A percentile compares a stretch with the other conserved stretches of the same genome.
These are phyloP conservation scores for Penicillium fimorum DNA, from an alignment of 495 filamentous ascomycete genomes.

Conservation along the genomic window DNA sequence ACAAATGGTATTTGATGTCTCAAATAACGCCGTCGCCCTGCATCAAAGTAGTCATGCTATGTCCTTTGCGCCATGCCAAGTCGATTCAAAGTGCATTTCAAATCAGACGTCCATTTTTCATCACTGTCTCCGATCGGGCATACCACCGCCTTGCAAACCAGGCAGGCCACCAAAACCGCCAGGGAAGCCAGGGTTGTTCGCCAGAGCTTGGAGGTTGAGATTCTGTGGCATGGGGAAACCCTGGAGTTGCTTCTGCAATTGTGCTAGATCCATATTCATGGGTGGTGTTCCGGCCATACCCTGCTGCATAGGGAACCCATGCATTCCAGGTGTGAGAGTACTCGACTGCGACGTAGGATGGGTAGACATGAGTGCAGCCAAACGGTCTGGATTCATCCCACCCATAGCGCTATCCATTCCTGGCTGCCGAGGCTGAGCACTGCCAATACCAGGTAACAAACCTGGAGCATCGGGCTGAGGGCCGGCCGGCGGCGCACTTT, in stretches of 20 bases:
- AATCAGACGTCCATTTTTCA: neutral
- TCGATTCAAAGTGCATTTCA: conserved; percentile 2
- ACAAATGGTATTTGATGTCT: conserved; percentile 25
- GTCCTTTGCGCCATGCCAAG: conserved; percentile 29
- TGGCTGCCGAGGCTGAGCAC: conserved; percentile 49
- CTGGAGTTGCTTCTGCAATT: conserved; percentile 57
- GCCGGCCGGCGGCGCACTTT: conserved; percentile 34
- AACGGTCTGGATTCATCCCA: conserved; percentile 52
- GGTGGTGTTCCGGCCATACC: conserved; percentile 48
- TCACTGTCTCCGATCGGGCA: conserved; percentile 38
- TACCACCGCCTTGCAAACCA: conserved; percentile 41
- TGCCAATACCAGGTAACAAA: conserved; percentile 48
- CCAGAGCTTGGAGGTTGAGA: conserved; percentile 47
- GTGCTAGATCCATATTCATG: conserved; percentile 65
- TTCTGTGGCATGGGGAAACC: conserved; percentile 40
- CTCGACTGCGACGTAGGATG: conserved; percentile 39
- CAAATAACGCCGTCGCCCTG: conserved; percentile 19
- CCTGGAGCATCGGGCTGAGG: conserved; percentile 37
- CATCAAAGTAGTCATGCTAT: conserved; percentile 20
- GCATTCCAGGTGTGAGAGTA: conserved; percentile 30
- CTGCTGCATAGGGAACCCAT: conserved; percentile 46
- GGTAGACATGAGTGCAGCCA: conserved; percentile 48
- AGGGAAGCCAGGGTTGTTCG: conserved; percentile 38
- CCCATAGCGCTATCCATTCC: conserved; percentile 51
- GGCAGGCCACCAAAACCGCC: conserved; percentile 43